Base-by-base conservation (phyloP, 331 rosid species). In the Stylosanthes scabra region DNA sequence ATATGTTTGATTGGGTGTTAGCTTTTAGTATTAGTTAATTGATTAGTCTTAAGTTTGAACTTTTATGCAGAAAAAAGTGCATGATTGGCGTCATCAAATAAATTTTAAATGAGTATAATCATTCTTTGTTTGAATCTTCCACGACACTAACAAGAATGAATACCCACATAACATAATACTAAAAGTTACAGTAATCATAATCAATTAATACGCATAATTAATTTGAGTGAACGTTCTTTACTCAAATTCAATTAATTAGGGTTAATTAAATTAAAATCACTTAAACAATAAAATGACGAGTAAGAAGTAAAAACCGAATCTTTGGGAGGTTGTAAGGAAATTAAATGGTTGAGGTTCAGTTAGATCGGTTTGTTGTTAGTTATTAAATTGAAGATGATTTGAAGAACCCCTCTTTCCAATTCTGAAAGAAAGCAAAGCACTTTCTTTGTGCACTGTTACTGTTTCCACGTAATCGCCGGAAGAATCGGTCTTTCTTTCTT, bases 401-500 rank as follows among this genome's bases (percentile, higher is more conserved):
- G 25, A 20, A 20, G 25, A 20, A 20, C 4, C 39, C 39, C 39
- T 34, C 27, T 77, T 44, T 46, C 14, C 64, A 64, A 6, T 7
- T 40, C 14, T 56, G 54, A 50, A 49, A 52, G 58, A 14, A 52
- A 7, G 9, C 28, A 31, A 46, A 5, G 37, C 59, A 7, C 10
- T 63, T 25, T 31, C 11, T 52, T 52, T 68, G 69, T 74, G 72
- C 57, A 51, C 59, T 0, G 7, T 20, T 20, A 20, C 25, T 55
- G 83, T 68, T 66, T 72, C 78, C 63, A 84, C 83, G 80, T 84
- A 86, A 79, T 88, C 91, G 85, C 86, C 98, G 93, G 85, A 74
- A 65, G 98, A 91, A 91, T 66, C 97, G 97, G 88, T 89, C 91
- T 85, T 67, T 84, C 80, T 49, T 3, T 49, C n/a, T 14, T 63